Evolutionary conservation across 2,329 filamentous ascomycete genomes (phyloP).

Genomic region (Rhexocercosporidium sp.): DNA sequence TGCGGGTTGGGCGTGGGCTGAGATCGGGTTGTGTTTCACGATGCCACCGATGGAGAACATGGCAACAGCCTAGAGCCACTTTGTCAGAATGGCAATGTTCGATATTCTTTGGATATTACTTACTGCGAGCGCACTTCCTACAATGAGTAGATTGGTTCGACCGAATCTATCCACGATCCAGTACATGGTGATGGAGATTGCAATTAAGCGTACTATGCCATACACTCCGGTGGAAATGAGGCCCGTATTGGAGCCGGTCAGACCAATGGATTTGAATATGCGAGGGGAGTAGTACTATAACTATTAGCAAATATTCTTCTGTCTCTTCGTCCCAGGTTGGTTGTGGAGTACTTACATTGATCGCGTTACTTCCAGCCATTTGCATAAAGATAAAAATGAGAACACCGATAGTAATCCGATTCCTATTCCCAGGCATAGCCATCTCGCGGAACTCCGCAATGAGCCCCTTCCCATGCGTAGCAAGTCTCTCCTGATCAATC

Average conservation of each 20-base stretch:
- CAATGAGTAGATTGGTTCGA: constrained; percentile 58
- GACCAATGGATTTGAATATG: constrained; percentile 69
- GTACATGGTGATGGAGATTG: constrained; percentile 65
- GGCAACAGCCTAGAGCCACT: not conserved
- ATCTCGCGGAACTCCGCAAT: constrained; percentile 20
- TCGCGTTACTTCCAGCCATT: constrained; percentile 55
- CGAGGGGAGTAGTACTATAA: constrained; percentile 49
- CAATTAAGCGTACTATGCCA: constrained; percentile 70
- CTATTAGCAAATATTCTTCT: no score
- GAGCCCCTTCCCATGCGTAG: constrained; percentile 62
- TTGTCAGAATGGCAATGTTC: not conserved
- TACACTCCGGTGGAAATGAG: constrained; percentile 76
- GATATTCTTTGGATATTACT: not conserved
- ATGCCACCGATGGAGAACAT: not conserved
- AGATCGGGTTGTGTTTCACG: not conserved
- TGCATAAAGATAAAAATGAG: constrained; percentile 67
- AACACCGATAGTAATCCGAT: constrained; percentile 51
- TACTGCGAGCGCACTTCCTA: not conserved
- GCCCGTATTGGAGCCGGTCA: constrained; percentile 59
- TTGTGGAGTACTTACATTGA: not conserved
- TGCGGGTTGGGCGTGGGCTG: constrained; percentile 44
- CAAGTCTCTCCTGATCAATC: constrained; percentile 74
- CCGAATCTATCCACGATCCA: constrained; percentile 70
- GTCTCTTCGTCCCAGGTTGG: no score
- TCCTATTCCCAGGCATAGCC: constrained; percentile 36